Evolutionary conservation across 495 filamentous ascomycete species (phyloP).

Genomic region (Elasticomyces elasticus): DNA sequence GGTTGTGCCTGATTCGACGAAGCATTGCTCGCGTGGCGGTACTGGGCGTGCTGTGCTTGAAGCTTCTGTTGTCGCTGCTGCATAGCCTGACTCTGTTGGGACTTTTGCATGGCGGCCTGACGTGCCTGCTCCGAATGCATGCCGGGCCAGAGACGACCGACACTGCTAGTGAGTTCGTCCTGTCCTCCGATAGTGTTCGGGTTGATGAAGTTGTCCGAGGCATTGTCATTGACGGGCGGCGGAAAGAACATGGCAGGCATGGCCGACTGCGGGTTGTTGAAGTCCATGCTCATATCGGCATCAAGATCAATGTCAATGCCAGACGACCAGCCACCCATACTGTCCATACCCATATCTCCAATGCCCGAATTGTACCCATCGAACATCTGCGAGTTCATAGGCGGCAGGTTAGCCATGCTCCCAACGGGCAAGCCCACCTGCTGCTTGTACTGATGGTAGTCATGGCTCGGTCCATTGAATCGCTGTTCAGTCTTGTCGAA

Average conservation of each 20-base stretch:
- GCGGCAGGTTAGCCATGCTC: conserved; percentile 46
- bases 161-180: conserved; percentile 43
- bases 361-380: conserved; percentile 41
- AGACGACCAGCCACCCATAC: conserved; percentile 42
- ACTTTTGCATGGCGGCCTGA: conserved; percentile 52
- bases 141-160: conserved; percentile 72
- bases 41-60: conserved; percentile 49
- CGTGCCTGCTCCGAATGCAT: conserved; percentile 87
- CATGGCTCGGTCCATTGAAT: conserved; percentile 74
- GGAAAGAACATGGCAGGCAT: conserved; percentile 40
- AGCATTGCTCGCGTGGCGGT: conserved; percentile 25
- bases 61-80: conserved; percentile 56
- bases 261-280: conserved; percentile 43
- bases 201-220: conserved; percentile 48
- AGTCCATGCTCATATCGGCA: conserved; percentile 43
- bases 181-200: conserved; percentile 58
- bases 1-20: background rate
- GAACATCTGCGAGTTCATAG: conserved; percentile 46
- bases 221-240: conserved; percentile 15
- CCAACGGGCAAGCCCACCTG: conserved; percentile 80
- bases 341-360: conserved; percentile 27
- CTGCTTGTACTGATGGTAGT: conserved; percentile 85
- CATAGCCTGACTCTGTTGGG: conserved; percentile 53
- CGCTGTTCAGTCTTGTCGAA: conserved; percentile 36
- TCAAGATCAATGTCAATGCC: conserved; percentile 43